Percentiles rank a stretch among this genome's conserved stretches.
phyloP scores from a whole-genome alignment of 2,329 filamentous ascomycete species.

The Monilinia laxa region DNA sequence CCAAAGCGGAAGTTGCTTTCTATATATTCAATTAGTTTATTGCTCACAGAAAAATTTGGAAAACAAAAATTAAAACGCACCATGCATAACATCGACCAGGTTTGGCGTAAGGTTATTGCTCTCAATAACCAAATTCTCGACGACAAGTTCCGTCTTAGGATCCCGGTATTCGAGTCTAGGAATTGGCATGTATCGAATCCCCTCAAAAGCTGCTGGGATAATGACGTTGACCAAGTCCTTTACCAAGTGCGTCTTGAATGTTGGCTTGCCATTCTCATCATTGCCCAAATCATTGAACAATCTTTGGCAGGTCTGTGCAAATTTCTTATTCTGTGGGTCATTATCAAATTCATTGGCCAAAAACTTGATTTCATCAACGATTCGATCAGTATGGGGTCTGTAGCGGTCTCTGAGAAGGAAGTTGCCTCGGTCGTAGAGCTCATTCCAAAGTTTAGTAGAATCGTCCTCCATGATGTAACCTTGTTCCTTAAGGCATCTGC shows the following conservation, averaged over 20 bases:
- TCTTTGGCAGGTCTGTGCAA: constrained; percentile 73
- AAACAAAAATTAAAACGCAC: constrained; percentile 23
- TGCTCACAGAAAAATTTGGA: background rate
- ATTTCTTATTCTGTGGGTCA: constrained; percentile 81
- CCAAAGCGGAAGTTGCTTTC: constrained; percentile 94
- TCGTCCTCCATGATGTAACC: constrained; percentile 85
- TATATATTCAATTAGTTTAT: constrained; percentile 22
- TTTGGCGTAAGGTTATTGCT: constrained; percentile 97
- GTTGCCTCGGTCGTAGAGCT: constrained; percentile 79
- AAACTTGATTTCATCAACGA: constrained; percentile 90
- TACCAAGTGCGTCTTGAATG: constrained; percentile 89
- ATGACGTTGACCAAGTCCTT: constrained; percentile 89
- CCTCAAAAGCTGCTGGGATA: constrained; percentile 78
- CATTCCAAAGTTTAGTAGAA: constrained; percentile 79
- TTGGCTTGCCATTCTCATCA: constrained; percentile 77
- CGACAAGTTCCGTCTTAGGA: constrained; percentile 75
- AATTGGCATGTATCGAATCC: constrained; percentile 84
- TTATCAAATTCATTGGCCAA: constrained; percentile 84
- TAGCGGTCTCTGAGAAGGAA: constrained; percentile 89
- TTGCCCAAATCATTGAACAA: constrained; percentile 89
- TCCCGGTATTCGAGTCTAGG: constrained; percentile 94
- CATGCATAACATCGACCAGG: constrained; percentile 79
- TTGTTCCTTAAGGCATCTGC: constrained; percentile 81
- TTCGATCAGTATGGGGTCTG: constrained; percentile 76
- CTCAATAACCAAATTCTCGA: constrained; percentile 94